A percentile compares a stretch with the other conserved stretches of the same genome.
Conservation (phyloP, 495 filamentous ascomycete species). For the Aspergillus bridgeri region DNA sequence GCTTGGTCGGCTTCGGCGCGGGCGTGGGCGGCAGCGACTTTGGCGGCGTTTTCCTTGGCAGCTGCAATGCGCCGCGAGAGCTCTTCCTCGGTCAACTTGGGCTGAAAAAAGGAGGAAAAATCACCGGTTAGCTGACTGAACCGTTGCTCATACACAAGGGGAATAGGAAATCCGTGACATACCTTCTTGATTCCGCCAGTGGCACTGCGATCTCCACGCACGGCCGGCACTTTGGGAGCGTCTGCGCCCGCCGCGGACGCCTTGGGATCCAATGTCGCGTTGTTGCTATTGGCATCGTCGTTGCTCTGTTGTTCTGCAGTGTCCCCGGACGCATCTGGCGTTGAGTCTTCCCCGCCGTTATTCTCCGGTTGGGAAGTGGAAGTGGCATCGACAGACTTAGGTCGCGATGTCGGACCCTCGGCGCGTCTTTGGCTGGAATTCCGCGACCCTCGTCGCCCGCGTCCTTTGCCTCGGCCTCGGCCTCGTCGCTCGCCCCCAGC, state of each 20-base stretch:
- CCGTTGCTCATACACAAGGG: too few species aligned
- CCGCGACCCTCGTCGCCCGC: slow-evolving; percentile 28
- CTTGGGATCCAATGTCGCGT: slow-evolving; percentile 12
- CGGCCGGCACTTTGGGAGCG: slow-evolving; percentile 46
- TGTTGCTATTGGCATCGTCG: slow-evolving; percentile 9
- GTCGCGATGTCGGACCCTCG: slow-evolving; percentile 18
- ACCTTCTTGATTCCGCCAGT: slow-evolving; percentile 61
- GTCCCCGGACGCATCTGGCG: slow-evolving; percentile 17
- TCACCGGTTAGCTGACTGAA: not conserved
- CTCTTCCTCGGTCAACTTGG: slow-evolving; percentile 68
- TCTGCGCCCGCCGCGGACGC: slow-evolving; percentile 23
- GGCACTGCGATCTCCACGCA: slow-evolving; percentile 64
- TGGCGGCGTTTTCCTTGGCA: slow-evolving; percentile 56
- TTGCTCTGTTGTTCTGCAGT: slow-evolving; percentile 21
- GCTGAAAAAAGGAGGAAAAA: slow-evolving; percentile 32
- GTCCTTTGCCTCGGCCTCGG: slow-evolving; percentile 34
- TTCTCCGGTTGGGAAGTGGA: slow-evolving; percentile 15
- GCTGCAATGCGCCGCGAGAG: slow-evolving; percentile 56
- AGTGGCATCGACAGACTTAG: slow-evolving; percentile 15
- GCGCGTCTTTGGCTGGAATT: slow-evolving; percentile 29
- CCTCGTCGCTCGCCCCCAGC: slow-evolving; percentile 37
- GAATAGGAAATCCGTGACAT: slow-evolving; percentile 7
- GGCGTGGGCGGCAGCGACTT: slow-evolving; percentile 57
- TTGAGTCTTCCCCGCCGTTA: slow-evolving; percentile 11
- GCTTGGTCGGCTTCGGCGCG: slow-evolving; percentile 67